These are phyloP conservation scores for Tricholomella constricta DNA, from an alignment of 768 basidiomycete genomes.

Conservation along the genomic window DNA sequence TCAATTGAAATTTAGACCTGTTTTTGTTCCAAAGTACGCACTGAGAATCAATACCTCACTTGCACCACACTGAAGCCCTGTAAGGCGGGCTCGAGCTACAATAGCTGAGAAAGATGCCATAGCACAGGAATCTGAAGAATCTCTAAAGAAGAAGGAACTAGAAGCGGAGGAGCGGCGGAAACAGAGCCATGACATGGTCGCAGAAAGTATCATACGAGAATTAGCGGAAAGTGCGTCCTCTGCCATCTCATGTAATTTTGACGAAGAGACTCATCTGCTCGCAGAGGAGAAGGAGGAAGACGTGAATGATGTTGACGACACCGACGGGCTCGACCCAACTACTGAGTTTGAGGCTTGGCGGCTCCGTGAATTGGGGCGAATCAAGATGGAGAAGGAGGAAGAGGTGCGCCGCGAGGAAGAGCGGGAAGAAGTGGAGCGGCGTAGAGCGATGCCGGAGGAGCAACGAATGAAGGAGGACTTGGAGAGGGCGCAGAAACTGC, in stretches of 20 bases:
- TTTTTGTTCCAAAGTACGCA: conserved; percentile 91
- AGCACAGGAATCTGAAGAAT: conserved; percentile 76
- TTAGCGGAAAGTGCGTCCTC: conserved; percentile 81
- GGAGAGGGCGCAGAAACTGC: conserved; percentile 76
- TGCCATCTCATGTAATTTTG: background rate
- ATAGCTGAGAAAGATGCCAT: conserved; percentile 69
- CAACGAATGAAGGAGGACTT: conserved; percentile 91
- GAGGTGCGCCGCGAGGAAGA: conserved; percentile 81
- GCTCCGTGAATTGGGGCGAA: conserved; percentile 87
- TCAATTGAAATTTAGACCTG: conserved; percentile 82
- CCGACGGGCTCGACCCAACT: conserved; percentile 87
- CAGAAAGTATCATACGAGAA: conserved; percentile 91
- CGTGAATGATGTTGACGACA: conserved; percentile 90
- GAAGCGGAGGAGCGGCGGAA: conserved; percentile 83
- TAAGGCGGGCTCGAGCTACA: conserved; percentile 75
- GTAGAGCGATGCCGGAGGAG: conserved; percentile 91
- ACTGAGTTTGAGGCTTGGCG: conserved; percentile 97
- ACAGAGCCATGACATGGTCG: conserved; percentile 90
- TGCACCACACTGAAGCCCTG: conserved; percentile 8
- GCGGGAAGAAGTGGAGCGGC: conserved; percentile 86
- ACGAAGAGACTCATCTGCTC: background rate
- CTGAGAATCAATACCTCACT: background rate
- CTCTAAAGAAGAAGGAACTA: conserved; percentile 63
- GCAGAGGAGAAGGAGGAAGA: conserved; percentile 90
- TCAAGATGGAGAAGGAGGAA: conserved; percentile 93